Conservation (phyloP, 2,329 filamentous ascomycete species). For the Penicillium sp. region DNA sequence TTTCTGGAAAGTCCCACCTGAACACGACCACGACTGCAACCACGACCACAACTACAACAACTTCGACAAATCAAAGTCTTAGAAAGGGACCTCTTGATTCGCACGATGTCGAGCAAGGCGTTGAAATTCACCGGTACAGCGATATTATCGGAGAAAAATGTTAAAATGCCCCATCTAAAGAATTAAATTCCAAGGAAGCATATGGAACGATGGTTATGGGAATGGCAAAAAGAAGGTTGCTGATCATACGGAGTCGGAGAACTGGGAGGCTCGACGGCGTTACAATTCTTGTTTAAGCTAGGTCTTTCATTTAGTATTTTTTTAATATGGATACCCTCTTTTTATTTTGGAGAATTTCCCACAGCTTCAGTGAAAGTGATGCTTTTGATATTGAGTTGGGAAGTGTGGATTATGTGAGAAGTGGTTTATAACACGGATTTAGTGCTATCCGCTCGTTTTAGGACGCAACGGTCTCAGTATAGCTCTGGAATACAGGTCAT, state of each 20-base stretch:
- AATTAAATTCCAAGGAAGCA: no score
- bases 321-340: constrained; percentile 2
- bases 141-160: constrained; percentile 4
- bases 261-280: background rate
- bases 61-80: background rate
- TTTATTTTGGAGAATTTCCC: background rate
- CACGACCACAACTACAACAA: background rate
- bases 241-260: background rate
- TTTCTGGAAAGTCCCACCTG: constrained; percentile 16
- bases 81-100: constrained; percentile 5
- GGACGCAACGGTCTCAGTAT: no score
- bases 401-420: no score
- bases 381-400: no score
- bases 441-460: no score
- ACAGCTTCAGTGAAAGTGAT: background rate
- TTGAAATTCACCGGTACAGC: constrained; percentile 13
- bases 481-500: no score
- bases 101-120: constrained; percentile 1
- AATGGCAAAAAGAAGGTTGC: background rate
- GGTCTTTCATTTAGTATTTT: background rate
- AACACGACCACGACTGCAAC: constrained; percentile 2
- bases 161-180: background rate
- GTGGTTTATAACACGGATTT: no score
- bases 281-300: background rate
- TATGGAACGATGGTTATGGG: no score